Evolutionary conservation across 2,329 filamentous ascomycete genomes (phyloP).

Genomic region (Aspergillus glaucus): DNA sequence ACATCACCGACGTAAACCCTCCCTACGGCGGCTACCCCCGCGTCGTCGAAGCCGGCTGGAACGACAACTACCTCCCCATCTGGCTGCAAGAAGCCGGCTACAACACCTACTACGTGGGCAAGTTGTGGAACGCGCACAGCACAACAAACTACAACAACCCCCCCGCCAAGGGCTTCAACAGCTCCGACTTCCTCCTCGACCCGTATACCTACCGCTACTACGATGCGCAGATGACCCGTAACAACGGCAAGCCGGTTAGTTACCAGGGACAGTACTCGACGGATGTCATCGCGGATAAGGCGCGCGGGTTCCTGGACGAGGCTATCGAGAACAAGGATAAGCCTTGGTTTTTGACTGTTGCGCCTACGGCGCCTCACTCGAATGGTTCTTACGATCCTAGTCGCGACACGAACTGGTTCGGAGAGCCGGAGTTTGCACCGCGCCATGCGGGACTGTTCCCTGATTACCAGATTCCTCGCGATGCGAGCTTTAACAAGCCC

Average conservation of each 20-base stretch:
- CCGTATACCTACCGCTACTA: slow-evolving; percentile 62
- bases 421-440: slow-evolving; percentile 35
- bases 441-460: slow-evolving; percentile 57
- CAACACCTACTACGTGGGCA: slow-evolving; percentile 64
- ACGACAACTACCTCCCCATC: slow-evolving; percentile 61
- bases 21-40: slow-evolving; percentile 52
- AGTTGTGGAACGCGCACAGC: slow-evolving; percentile 62
- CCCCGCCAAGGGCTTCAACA: slow-evolving; percentile 53
- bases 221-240: slow-evolving; percentile 56
- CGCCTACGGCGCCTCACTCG: slow-evolving; percentile 60
- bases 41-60: slow-evolving; percentile 58
- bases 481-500: slow-evolving; percentile 54
- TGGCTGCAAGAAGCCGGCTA: slow-evolving; percentile 67
- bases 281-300: slow-evolving; percentile 54
- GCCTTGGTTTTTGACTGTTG: slow-evolving; percentile 62
- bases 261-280: slow-evolving; percentile 50
- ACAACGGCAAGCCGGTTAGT: slow-evolving; percentile 48
- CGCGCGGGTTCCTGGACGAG: slow-evolving; percentile 53
- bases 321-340: slow-evolving; percentile 43
- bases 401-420: slow-evolving; percentile 15
- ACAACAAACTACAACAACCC: slow-evolving; percentile 57
- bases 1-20: slow-evolving; percentile 49
- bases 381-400: slow-evolving; percentile 29
- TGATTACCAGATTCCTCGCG: slow-evolving; percentile 53
- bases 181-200: slow-evolving; percentile 56